Percentiles rank a stretch among this genome's conserved stretches.
Conservation (phyloP, 305 asterid genomes). For the Andrographis paniculata region DNA sequence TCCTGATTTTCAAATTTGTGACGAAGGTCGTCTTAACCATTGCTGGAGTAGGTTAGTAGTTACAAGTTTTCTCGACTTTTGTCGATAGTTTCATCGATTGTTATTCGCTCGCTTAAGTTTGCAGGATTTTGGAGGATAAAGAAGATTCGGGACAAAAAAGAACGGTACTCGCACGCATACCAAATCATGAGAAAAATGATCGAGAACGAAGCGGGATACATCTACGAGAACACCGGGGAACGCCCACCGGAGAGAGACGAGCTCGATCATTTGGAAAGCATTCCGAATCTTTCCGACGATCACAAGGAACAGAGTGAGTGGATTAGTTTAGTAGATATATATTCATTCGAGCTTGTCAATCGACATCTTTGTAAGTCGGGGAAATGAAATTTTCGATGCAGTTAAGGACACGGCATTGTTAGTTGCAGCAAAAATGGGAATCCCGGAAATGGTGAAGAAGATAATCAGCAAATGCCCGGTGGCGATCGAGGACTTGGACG, state of each 20-base stretch:
- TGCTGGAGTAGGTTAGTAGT: slow-evolving; percentile 22
- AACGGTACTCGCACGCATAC: slow-evolving; percentile 22
- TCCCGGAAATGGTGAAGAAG: slow-evolving; percentile 35
- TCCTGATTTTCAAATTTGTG: slow-evolving; percentile 16
- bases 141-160: slow-evolving; percentile 29
- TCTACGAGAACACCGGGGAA: slow-evolving; percentile 22
- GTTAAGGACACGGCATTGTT: slow-evolving; percentile 28
- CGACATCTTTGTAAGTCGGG: no score
- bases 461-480: slow-evolving; percentile 27
- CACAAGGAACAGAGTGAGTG: no score
- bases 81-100: no score
- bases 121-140: slow-evolving; percentile 30
- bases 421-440: slow-evolving; percentile 45
- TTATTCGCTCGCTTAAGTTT: background rate
- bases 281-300: no score
- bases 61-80: background rate
- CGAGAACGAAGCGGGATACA: slow-evolving; percentile 17
- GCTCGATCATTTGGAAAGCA: no score
- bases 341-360: no score
- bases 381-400: no score
- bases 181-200: slow-evolving; percentile 28
- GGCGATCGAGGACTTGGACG: slow-evolving; percentile 40
- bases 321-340: no score
- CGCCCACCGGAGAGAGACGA: background rate
- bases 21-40: slow-evolving; percentile 17